Base-by-base conservation (phyloP, 208 protist species). In the Trypanosoma scelopori region DNA sequence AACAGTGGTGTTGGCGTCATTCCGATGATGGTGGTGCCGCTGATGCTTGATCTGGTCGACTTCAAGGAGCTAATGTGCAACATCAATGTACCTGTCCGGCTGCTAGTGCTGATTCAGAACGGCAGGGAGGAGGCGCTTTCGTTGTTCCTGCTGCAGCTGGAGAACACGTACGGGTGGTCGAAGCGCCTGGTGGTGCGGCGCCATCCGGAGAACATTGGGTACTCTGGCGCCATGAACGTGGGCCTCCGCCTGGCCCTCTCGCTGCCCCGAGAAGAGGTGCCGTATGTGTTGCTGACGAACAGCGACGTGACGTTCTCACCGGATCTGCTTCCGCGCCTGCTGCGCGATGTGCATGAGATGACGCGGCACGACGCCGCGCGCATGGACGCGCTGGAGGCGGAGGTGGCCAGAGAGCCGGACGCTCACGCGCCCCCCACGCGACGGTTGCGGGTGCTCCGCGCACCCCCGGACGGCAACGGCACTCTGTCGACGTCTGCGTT, bases 401-500 rank as follows among this genome's bases (percentile, higher is more conserved):
- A 82, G 67, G 63, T 82, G 37, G 58, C 47, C 45, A 69, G 47
- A 15, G 75, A 82, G 64, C 67, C 76, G 71, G 48, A 68, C 41
- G 60, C 25, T 37, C 78, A 58, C 69, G 71, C 75, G 27, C 43
- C 68, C 11, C 46, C n/a, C 7, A 46, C 60, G 15, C 39, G 35
- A 4, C 63, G 69, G 1, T 39, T 78, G 37, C 64, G 65, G n/a
- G 74, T 75, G 64, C 58, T 76, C 35, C 51, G 55, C 20, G 28
- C 25, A 16, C n/a, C n/a, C n/a, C 35, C 48, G n/a, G 39, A 30
- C 30, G 48, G 64, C 12, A 60, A 76, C 13, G 59, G 77, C 11
- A 82, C 47, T 37, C 70, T 81, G 35, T 68, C 59, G 25, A 78
- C 82, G 0, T 82, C 79, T 0, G 59, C 71, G 22, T 64, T 89